Conservation (phyloP, 441 rosid species). For the Pelargonium fulgidum region DNA sequence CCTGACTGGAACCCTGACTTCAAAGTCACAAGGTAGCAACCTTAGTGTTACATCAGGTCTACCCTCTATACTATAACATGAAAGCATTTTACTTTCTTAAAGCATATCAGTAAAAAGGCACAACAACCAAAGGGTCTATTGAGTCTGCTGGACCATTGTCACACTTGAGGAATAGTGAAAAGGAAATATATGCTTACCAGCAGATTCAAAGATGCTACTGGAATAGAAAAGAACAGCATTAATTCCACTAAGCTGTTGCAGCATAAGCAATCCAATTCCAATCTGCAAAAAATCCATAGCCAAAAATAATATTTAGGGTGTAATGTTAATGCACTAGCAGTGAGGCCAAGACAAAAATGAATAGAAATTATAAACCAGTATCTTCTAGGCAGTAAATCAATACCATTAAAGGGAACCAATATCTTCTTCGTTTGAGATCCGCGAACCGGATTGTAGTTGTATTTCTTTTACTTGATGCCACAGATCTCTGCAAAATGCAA, state of each 20-base stretch:
- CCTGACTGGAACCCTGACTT: too few relatives aligned
- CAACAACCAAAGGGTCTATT: too few relatives aligned
- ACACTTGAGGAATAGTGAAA: too few relatives aligned
- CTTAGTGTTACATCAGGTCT: too few relatives aligned
- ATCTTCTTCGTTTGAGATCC: constrained; percentile 72
- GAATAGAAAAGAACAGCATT: constrained; percentile 85
- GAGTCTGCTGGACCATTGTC: too few relatives aligned
- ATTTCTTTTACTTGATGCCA: constrained; percentile 54
- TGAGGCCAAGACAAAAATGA: not conserved
- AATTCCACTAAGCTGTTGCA: constrained; percentile 75
- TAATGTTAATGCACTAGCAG: not conserved
- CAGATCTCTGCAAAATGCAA: constrained; percentile 44
- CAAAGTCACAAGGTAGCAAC: too few relatives aligned
- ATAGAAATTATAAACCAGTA: not conserved
- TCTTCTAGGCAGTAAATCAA: not conserved
- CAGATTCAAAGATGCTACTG: constrained; percentile 59
- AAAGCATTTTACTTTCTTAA: too few relatives aligned
- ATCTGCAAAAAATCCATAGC: constrained; percentile 38
- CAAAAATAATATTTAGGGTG: not conserved
- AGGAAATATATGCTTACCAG: constrained; percentile 37
- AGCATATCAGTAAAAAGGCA: too few relatives aligned
- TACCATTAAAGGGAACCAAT: constrained; percentile 84
- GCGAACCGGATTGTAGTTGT: constrained; percentile 47
- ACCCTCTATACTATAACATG: too few relatives aligned
- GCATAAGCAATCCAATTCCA: constrained; percentile 67